Percentiles rank a stretch among this genome's conserved stretches.
Conservation (phyloP, 345 rosid species). For the Dovyalis caffra region DNA sequence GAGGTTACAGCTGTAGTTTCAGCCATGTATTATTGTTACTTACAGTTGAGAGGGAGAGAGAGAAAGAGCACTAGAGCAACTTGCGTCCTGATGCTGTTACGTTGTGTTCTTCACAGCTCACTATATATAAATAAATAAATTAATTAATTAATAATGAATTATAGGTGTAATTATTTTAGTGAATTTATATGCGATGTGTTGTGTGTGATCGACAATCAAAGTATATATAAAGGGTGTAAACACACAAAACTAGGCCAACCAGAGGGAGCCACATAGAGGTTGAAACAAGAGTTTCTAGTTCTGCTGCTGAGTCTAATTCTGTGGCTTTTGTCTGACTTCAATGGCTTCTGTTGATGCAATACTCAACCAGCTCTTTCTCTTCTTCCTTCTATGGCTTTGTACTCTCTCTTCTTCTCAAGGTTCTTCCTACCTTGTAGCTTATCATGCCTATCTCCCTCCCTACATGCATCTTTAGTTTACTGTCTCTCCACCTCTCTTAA, state of each 20-base stretch:
- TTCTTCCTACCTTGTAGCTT: background rate
- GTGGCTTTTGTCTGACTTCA: conserved; percentile 6
- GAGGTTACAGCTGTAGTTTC: conserved; percentile 7
- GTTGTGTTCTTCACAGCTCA: background rate
- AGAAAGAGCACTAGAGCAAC: too few species aligned
- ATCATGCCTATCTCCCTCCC: background rate
- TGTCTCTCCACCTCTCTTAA: background rate
- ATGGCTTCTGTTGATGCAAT: conserved; percentile 14
- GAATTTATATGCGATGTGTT: too few species aligned
- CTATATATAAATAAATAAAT: too few species aligned
- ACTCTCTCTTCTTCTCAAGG: conserved; percentile 24
- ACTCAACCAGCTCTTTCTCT: conserved; percentile 2
- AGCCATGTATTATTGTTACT: background rate
- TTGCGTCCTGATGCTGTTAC: too few species aligned
- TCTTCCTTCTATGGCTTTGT: conserved; percentile 11
- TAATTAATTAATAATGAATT: too few species aligned
- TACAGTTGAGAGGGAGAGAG: conserved; percentile 3
- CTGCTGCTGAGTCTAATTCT: background rate
- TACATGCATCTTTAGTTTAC: background rate
- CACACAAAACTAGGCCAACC: conserved; percentile 28
- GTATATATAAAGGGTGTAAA: background rate
- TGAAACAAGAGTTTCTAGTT: background rate
- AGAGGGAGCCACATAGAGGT: conserved; percentile 20
- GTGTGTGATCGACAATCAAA: too few species aligned
- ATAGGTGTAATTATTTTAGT: too few species aligned